Evolutionary conservation across 176 grass and related monocot species (phyloP).

Genomic region (Lolium rigidum): DNA sequence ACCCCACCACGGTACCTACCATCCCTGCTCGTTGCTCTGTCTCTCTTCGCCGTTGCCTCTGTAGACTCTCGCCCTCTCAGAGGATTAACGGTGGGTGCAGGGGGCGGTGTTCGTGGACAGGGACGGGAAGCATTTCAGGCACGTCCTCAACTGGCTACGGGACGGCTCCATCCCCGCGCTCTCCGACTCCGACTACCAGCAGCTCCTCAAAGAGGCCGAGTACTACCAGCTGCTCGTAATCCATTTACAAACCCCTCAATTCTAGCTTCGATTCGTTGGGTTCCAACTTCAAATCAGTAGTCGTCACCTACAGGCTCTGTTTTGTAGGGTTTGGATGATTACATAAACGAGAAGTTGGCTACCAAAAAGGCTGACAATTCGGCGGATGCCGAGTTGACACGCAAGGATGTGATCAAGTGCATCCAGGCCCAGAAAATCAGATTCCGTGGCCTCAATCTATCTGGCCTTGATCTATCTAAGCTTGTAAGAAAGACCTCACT

Average conservation of each 20-base stretch:
- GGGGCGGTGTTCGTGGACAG: constrained; percentile 89
- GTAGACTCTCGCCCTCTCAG: not conserved
- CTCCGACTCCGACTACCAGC: constrained; percentile 64
- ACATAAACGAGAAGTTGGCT: constrained; percentile 48
- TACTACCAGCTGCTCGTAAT: constrained; percentile 89
- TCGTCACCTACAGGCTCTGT: not conserved
- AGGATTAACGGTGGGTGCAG: constrained; percentile 48
- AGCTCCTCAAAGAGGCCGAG: constrained; percentile 85
- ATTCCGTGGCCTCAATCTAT: constrained; percentile 88
- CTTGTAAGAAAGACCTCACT: constrained; percentile 57
- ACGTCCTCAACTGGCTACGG: constrained; percentile 92
- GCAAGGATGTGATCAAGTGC: constrained; percentile 58
- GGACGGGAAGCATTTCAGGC: constrained; percentile 90
- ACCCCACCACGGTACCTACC: constrained; percentile 57
- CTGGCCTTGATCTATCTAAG: constrained; percentile 83
- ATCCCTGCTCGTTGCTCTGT: not conserved
- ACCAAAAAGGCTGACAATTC: constrained; percentile 27
- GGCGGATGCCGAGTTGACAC: constrained; percentile 42
- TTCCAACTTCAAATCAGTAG: not conserved
- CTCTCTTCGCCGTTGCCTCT: not conserved
- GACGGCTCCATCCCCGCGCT: constrained; percentile 66
- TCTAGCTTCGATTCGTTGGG: not conserved
- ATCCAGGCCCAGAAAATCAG: constrained; percentile 73
- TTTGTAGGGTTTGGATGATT: constrained; percentile 48
- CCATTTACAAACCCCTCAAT: not conserved